These are phyloP conservation scores for Pseudomassariella vexata DNA, from an alignment of 2,329 filamentous ascomycete species.

Conservation along the genomic window DNA sequence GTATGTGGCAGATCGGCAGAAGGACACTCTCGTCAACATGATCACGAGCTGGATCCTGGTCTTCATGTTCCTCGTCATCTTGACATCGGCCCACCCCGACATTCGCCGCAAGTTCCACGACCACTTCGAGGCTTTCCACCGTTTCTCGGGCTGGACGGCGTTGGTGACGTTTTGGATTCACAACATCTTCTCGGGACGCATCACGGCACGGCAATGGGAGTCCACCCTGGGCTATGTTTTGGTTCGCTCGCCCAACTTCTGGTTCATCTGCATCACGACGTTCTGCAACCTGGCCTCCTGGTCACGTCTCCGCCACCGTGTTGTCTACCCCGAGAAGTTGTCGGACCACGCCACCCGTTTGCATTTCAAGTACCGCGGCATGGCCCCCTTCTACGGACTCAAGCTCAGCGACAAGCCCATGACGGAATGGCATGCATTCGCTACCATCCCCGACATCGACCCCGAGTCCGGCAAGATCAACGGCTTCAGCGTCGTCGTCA, in stretches of 20 bases:
- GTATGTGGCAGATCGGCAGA: slow-evolving; percentile 14
- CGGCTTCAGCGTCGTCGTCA: slow-evolving; percentile 65
- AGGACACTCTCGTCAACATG: slow-evolving; percentile 16
- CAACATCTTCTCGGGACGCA: slow-evolving; percentile 53
- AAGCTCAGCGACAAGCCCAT: slow-evolving; percentile 60
- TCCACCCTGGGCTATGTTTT: slow-evolving; percentile 29
- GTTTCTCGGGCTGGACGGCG: slow-evolving; percentile 65
- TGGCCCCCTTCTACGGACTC: slow-evolving; percentile 50
- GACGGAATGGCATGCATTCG: slow-evolving; percentile 71
- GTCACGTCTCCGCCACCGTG: slow-evolving; percentile 63
- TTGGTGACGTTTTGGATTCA: slow-evolving; percentile 61
- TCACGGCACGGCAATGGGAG: slow-evolving; percentile 28
- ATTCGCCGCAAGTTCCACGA: slow-evolving; percentile 61
- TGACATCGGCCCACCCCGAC: slow-evolving; percentile 56
- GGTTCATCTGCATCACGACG: slow-evolving; percentile 63
- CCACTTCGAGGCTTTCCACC: slow-evolving; percentile 65
- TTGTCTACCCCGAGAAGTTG: slow-evolving; percentile 60
- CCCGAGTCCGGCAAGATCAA: slow-evolving; percentile 30
- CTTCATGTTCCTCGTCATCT: slow-evolving; percentile 51
- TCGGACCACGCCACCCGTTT: slow-evolving; percentile 69
- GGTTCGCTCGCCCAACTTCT: slow-evolving; percentile 46
- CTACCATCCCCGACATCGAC: slow-evolving; percentile 59
- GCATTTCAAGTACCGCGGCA: slow-evolving; percentile 59
- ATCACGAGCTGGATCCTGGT: slow-evolving; percentile 40
- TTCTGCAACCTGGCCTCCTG: slow-evolving; percentile 66